phyloP scores from a whole-genome alignment of 768 basidiomycete species.

The Suillus plorans region DNA sequence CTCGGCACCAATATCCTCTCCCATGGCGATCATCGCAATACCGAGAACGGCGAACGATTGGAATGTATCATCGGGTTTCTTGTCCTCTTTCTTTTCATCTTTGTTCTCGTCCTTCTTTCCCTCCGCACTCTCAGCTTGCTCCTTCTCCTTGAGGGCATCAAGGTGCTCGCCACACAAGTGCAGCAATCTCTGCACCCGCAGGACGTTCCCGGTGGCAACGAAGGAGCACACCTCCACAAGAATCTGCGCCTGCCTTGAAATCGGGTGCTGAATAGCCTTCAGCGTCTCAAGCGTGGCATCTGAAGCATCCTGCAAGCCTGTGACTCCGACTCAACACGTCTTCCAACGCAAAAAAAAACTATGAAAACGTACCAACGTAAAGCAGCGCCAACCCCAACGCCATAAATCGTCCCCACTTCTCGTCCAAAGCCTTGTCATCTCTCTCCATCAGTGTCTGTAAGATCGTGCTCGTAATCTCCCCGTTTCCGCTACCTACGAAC shows the following conservation, averaged over 20 bases:
- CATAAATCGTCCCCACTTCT: conserved; percentile 95
- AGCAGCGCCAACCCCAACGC: conserved; percentile 85
- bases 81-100: conserved; percentile 52
- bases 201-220: conserved; percentile 92
- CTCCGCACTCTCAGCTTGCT: conserved; percentile 31
- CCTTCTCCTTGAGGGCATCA: conserved; percentile 43
- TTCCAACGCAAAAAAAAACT: neutral
- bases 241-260: conserved; percentile 88
- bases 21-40: conserved; percentile 81
- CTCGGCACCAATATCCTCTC: conserved; percentile 95
- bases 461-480: conserved; percentile 87
- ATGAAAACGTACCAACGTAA: conserved; percentile 69
- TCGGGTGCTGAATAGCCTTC: conserved; percentile 90
- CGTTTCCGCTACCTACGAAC: conserved; percentile 93
- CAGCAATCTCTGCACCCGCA: conserved; percentile 89
- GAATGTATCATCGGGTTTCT: conserved; percentile 61
- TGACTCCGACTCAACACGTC: conserved; percentile 9
- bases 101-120: conserved; percentile 37
- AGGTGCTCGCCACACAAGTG: conserved; percentile 94
- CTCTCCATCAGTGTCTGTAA: conserved; percentile 90
- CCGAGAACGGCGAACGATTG: conserved; percentile 93
- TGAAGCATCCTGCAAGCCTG: conserved; percentile 88
- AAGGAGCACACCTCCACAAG: conserved; percentile 93
- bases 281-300: conserved; percentile 93
- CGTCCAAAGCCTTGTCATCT: conserved; percentile 71